These are phyloP conservation scores for Isoetes taiwanensis DNA, from an alignment of 75 land plant genomes.

Conservation along the genomic window DNA sequence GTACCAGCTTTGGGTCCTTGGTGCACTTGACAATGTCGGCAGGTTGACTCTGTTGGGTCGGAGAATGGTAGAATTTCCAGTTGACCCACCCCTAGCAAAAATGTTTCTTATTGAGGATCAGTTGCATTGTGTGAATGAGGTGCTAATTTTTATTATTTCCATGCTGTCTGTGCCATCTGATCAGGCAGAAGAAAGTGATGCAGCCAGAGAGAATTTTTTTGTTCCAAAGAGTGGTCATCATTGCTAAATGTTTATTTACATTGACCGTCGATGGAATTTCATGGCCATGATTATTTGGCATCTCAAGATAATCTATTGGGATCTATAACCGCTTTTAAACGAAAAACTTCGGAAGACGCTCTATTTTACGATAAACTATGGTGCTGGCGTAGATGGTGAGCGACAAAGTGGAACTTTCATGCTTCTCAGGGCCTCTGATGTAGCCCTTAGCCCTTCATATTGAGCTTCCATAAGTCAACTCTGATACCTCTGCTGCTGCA, in stretches of 20 bases:
- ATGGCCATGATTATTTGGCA: no score
- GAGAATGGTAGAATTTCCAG: slow-evolving; percentile 99
- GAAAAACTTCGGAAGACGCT: no score
- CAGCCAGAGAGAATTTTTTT: slow-evolving; percentile 93
- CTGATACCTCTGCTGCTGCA: no score
- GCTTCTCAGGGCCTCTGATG: no score
- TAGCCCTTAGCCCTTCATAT: no score
- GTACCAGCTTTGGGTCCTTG: slow-evolving; percentile 98
- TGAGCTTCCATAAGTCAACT: no score
- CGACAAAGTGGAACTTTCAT: no score
- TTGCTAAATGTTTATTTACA: slow-evolving; percentile 83
- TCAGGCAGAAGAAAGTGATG: slow-evolving; percentile 94
- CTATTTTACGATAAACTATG: no score
- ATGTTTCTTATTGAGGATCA: slow-evolving; percentile 87
- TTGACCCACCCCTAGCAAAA: slow-evolving; percentile 94
- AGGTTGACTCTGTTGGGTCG: slow-evolving; percentile 68
- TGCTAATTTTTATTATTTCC: slow-evolving; percentile 78
- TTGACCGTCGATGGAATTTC: no score
- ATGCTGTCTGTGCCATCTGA: slow-evolving; percentile 99
- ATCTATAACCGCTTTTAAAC: no score
- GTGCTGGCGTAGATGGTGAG: no score
- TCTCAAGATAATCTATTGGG: no score
- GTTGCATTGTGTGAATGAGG: slow-evolving; percentile 76
- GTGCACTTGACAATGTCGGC: slow-evolving; percentile 90
- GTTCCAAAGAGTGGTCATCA: slow-evolving; percentile 91